Conservation (phyloP, 768 basidiomycete genomes). For the Boletus huronensis region DNA sequence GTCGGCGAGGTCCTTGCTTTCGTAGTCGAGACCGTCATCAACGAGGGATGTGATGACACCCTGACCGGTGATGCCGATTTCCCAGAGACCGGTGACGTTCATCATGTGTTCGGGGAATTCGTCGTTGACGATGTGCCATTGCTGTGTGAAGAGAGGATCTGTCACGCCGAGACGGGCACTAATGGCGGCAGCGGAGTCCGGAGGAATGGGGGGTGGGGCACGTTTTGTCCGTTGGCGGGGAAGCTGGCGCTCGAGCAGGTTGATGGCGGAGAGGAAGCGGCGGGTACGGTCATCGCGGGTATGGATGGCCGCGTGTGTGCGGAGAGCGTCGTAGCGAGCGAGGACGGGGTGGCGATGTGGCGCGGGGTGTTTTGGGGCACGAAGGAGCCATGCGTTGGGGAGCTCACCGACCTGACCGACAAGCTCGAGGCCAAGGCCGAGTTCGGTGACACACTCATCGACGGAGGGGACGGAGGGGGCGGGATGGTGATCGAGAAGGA, state of each 20-base stretch:
- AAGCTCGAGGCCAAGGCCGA: constrained; percentile 81
- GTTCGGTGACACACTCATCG: constrained; percentile 50
- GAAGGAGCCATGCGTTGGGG: constrained; percentile 77
- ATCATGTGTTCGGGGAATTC: constrained; percentile 77
- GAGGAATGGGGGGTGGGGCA: constrained; percentile 58
- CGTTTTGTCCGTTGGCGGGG: constrained; percentile 71
- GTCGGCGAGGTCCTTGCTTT: constrained; percentile 76
- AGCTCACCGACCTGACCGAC: constrained; percentile 89
- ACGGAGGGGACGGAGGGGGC: constrained; percentile 49
- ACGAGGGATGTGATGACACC: constrained; percentile 86
- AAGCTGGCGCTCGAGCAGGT: constrained; percentile 56
- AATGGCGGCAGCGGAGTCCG: constrained; percentile 41
- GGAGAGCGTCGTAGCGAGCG: constrained; percentile 45
- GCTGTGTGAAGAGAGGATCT: constrained; percentile 79
- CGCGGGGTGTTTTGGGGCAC: constrained; percentile 39
- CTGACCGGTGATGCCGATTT: constrained; percentile 81
- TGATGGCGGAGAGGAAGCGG: constrained; percentile 53
- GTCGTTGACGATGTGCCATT: constrained; percentile 96
- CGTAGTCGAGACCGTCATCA: constrained; percentile 94
- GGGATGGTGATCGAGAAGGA: constrained; percentile 68
- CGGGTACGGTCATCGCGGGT: constrained; percentile 39
- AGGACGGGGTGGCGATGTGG: constrained; percentile 37
- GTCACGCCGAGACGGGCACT: constrained; percentile 61
- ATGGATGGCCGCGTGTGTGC: constrained; percentile 29
- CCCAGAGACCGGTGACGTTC: constrained; percentile 94